Evolutionary conservation across 2,329 filamentous ascomycete species (phyloP), one percentile per base, ranked within the genome.

Genomic region (Fusarium albidum): DNA sequence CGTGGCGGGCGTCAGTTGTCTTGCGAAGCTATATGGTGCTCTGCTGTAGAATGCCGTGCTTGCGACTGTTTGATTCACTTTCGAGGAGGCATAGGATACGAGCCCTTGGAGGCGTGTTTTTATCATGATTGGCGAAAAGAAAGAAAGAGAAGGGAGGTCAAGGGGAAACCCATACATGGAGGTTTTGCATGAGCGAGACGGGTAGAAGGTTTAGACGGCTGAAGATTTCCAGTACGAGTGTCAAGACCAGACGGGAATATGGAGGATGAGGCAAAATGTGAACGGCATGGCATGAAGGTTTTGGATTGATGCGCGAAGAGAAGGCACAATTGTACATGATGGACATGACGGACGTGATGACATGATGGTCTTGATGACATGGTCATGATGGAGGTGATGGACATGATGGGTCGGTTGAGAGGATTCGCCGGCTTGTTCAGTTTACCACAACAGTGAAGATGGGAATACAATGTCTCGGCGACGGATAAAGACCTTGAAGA

Each of bases 1-100:
- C 55, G 57, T 62, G 25, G 26, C 14, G 55, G 59, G 59, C 59
- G 59, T 63, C 62, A 43, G 38, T 28, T 43, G 35, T 48, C n/a
- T 25, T 17, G 45, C 51, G 44, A 32, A 42, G 43, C 57, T 33
- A 26, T n/a, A 18, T 5, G 4, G 18, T n/a, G 11, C 18, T 52
- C 37, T 41, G 38, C 29, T 56, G 49, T 35, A 32, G 18, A 43
- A 40, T 39, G 37, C 35, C 53, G 48, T 17, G 26, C 17, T 38
- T 59, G 50, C 40, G 39, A 55, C 26, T 21, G 21, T 39, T 45
- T 10, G 11, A 14, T 37, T 41, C 12, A 4, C 39, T 37, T 25
- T 17, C 11, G 44, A 33, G 46, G 18, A 63, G 51, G 46, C 56
- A 49, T 55, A 21, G 21, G 21, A 21, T 7, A 21, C 21, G 21